These are phyloP conservation scores for Saccharomycopsis sp. DNA, from an alignment of 805 yeast genomes.

Conservation along the genomic window DNA sequence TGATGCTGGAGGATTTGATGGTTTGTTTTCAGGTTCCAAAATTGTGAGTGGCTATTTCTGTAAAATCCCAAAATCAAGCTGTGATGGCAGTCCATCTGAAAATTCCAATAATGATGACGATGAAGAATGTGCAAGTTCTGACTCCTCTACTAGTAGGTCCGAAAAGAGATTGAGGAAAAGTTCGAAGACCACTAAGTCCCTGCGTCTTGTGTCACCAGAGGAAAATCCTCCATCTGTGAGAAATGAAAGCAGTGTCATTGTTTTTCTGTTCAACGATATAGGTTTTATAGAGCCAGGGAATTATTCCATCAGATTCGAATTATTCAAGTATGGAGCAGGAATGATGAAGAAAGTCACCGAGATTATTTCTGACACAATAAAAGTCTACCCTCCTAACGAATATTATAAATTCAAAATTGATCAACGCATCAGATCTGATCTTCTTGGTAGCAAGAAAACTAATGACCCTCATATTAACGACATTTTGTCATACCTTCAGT, in stretches of 20 bases:
- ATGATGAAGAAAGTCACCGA: background rate
- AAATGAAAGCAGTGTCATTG: background rate
- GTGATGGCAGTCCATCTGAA: background rate
- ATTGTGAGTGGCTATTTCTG: conserved; percentile 1
- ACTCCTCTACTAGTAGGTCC: background rate
- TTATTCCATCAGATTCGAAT: background rate
- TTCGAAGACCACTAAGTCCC: too few species aligned
- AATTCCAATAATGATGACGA: background rate
- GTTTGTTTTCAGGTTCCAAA: background rate
- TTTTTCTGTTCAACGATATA: background rate
- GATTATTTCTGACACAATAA: background rate
- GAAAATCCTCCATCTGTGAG: background rate
- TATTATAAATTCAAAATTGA: background rate
- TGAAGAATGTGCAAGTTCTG: background rate
- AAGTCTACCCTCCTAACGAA: background rate
- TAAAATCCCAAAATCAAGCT: background rate
- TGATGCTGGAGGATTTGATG: background rate
- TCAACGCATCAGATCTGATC: background rate
- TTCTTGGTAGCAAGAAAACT: background rate
- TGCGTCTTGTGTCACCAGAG: background rate
- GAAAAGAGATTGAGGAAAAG: background rate
- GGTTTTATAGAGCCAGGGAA: background rate
- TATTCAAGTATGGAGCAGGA: background rate
- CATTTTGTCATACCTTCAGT: background rate
- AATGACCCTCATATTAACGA: background rate